Conservation (phyloP, 345 rosid genomes). For the Lumnitzera racemosa region DNA sequence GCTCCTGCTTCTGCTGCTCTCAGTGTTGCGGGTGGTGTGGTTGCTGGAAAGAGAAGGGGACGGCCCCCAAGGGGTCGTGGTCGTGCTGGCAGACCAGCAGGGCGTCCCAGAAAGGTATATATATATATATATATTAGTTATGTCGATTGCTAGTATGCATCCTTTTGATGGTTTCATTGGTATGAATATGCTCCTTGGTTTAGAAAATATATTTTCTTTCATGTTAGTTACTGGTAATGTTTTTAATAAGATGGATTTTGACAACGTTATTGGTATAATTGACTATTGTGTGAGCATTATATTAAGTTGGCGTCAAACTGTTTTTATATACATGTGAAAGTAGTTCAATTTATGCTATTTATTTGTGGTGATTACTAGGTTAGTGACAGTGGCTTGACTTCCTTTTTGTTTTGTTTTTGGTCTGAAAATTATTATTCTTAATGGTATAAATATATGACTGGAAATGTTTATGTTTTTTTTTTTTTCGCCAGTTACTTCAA, state of each 20-base stretch:
- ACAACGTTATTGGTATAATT: too few species aligned
- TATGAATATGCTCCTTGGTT: background rate
- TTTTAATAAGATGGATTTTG: background rate
- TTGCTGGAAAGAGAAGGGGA: conserved; percentile 30
- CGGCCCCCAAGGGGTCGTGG: conserved; percentile 42
- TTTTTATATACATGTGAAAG: too few species aligned
- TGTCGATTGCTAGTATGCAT: background rate
- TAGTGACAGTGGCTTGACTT: too few species aligned
- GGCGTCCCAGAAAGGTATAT: conserved; percentile 67
- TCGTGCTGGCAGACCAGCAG: conserved; percentile 38
- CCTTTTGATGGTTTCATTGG: background rate
- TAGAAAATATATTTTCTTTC: background rate
- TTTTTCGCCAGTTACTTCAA: too few species aligned
- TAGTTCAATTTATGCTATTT: too few species aligned
- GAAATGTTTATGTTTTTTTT: too few species aligned
- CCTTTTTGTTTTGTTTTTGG: too few species aligned
- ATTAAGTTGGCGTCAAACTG: too few species aligned
- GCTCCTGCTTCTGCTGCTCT: background rate
- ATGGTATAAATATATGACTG: too few species aligned
- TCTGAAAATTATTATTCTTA: too few species aligned
- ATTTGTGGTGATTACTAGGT: too few species aligned
- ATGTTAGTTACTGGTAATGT: background rate
- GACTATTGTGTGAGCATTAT: too few species aligned
- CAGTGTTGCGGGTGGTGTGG: background rate
- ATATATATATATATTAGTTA: background rate